Base-by-base conservation (phyloP, 2,329 filamentous ascomycete genomes). In the Hymenoscyphus occultus region DNA sequence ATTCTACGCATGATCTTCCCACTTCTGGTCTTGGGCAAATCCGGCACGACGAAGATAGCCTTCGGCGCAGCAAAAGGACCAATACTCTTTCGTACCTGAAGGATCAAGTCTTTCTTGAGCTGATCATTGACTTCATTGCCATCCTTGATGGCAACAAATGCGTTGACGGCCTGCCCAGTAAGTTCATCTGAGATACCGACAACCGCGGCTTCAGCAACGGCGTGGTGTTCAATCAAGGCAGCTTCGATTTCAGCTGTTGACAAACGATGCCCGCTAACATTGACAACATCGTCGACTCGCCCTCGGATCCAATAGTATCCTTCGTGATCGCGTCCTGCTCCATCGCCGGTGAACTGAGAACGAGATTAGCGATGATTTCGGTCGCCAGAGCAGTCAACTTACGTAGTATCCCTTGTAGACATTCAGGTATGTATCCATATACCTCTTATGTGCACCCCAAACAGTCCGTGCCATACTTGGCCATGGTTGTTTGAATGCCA, bases 241-340 rank as follows among this genome's bases (percentile, higher is more conserved):
- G 95, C 95, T 80, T 99, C 95, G 70, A 99, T 99, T 79, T 99
- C 95, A 42, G 95, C 94, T 10, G 95, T 99, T 16, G 94, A 98
- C 68, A 99, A 84, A 77, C 95, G 90, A 80, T 99, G 95, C 35
- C 95, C 95, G 72, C 91, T 95, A 68, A 99, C 95, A 79, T 99
- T 99, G 78, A 99, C 94, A 56, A 99, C 95, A 74, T 99, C 95
- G 76, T 99, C 95, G 62, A 99, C 95, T 78, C 95, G 93, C 70
- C 95, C 95, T 68, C 95, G 92, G 77, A 99, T 99, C 95, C 95
- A 99, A 87, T 98, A 99, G 84, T 97, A 99, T 64, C 95, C 95
- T 74, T 99, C 95, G 79, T 97, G 91, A 77, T 99, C 95, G 76
- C 95, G 91, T 66, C 91, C 95, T 64, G 95, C 95, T 76, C 95